These are phyloP conservation scores for Byssothecium circinans DNA, from an alignment of 2,329 filamentous ascomycete species.

Conservation along the genomic window DNA sequence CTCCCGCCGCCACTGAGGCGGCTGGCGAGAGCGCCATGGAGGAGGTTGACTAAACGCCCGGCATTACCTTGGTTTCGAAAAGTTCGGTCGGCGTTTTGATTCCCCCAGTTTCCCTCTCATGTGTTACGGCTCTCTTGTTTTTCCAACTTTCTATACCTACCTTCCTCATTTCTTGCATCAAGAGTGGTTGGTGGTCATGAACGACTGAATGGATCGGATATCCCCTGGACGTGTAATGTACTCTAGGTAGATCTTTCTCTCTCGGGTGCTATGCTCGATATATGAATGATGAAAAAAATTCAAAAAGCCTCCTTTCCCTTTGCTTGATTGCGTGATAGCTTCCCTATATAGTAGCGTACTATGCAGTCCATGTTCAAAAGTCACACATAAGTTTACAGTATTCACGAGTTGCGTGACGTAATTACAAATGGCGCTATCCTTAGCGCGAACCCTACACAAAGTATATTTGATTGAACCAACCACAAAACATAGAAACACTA, in stretches of 20 bases:
- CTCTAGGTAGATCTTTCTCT: slow-evolving; percentile 34
- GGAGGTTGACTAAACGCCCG: slow-evolving; percentile 84
- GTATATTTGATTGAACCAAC: too few species aligned
- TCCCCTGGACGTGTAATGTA: slow-evolving; percentile 29
- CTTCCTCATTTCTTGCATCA: slow-evolving; percentile 36
- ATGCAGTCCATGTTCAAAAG: neutral
- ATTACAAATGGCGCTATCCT: neutral
- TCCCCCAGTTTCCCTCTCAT: slow-evolving; percentile 34
- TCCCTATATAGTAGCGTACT: too few species aligned
- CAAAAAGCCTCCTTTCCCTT: slow-evolving; percentile 19
- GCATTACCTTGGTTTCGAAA: slow-evolving; percentile 32
- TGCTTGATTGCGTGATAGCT: too few species aligned
- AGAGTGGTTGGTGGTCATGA: slow-evolving; percentile 39
- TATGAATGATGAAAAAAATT: slow-evolving; percentile 35
- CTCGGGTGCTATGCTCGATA: slow-evolving; percentile 23
- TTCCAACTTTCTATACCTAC: slow-evolving; percentile 26
- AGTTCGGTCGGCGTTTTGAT: slow-evolving; percentile 44
- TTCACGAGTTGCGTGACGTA: neutral
- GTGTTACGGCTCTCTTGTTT: slow-evolving; percentile 39
- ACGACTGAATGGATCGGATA: slow-evolving; percentile 37
- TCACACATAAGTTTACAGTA: neutral
- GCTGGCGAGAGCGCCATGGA: slow-evolving; percentile 96
- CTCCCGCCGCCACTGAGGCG: slow-evolving; percentile 63
- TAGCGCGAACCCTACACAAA: neutral
- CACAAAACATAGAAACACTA: too few species aligned